Evolutionary conservation across 2,329 filamentous ascomycete species (phyloP).

Genomic region (Penicillium sp.): DNA sequence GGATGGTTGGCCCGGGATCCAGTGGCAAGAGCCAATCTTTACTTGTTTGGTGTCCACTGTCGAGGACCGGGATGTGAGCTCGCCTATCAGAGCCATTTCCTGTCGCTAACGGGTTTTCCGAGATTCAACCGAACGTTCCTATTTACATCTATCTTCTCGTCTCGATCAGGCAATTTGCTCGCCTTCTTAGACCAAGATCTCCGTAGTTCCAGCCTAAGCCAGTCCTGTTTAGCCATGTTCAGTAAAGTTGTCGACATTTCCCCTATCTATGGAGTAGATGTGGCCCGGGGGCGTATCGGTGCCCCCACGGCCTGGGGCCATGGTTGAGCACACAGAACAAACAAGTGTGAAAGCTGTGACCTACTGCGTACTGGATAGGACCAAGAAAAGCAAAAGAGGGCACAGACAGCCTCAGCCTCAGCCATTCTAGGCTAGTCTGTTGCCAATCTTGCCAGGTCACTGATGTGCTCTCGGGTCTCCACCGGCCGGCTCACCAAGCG

Average conservation of each 20-base stretch:
- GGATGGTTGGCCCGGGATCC: slow-evolving; percentile 21
- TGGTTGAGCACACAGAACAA: not conserved
- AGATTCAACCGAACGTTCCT: slow-evolving; percentile 6
- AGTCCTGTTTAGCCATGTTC: not conserved
- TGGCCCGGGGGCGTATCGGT: too few relatives aligned
- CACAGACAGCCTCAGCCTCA: slow-evolving; percentile 7
- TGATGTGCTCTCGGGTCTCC: not conserved
- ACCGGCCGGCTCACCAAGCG: slow-evolving; percentile 7
- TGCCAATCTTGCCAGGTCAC: not conserved
- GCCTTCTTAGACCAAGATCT: not conserved
- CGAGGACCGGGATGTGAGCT: not conserved
- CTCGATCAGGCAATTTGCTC: not conserved
- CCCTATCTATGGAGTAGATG: not conserved
- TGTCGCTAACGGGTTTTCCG: not conserved
- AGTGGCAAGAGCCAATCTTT: slow-evolving; percentile 11
- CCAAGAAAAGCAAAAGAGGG: not conserved
- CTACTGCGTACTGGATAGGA: too few relatives aligned
- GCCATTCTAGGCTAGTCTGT: slow-evolving; percentile 10
- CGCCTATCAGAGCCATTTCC: slow-evolving; percentile 1
- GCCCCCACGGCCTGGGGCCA: not conserved
- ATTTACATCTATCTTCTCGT: not conserved
- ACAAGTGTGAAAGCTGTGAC: slow-evolving; percentile 1
- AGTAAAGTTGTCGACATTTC: not conserved
- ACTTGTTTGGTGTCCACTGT: not conserved
- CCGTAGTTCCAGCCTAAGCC: not conserved